Conservation (phyloP, 179 eudicot species). For the Actinidia polygama region DNA sequence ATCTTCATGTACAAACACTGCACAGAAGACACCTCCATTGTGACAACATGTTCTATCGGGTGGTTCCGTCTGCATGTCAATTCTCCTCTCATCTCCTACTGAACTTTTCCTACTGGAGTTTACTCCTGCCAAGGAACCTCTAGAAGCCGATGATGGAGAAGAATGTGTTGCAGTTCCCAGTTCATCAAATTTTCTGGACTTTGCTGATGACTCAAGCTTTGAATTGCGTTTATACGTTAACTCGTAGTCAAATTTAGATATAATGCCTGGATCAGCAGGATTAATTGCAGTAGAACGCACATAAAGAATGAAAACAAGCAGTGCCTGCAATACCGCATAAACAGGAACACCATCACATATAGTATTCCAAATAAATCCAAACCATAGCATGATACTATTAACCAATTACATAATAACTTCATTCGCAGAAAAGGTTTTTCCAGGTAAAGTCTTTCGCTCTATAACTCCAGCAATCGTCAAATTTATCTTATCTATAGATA, state of each 20-base stretch:
- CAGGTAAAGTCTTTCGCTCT: no score
- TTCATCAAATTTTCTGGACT: constrained; percentile 53
- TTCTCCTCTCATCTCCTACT: constrained; percentile 45
- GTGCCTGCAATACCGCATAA: constrained; percentile 54
- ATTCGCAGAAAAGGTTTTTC: neutral
- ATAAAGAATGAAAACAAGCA: constrained; percentile 83
- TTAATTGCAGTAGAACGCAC: constrained; percentile 91
- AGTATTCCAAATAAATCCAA: neutral
- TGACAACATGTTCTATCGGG: constrained; percentile 33
- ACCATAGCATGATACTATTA: neutral
- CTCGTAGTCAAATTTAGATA: constrained; percentile 63
- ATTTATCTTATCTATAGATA: neutral
- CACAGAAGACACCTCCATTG: constrained; percentile 68
- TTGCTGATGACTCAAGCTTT: constrained; percentile 42
- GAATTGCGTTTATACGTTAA: constrained; percentile 25
- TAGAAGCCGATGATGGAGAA: constrained; percentile 71
- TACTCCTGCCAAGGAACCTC: constrained; percentile 66
- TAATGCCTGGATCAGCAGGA: constrained; percentile 96
- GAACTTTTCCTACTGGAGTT: constrained; percentile 75
- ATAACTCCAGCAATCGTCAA: no score
- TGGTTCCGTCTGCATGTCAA: constrained; percentile 34
- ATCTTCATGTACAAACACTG: constrained; percentile 78
- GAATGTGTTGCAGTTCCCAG: constrained; percentile 55
- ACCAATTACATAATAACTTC: neutral
- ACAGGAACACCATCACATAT: constrained; percentile 15